Percentiles rank a stretch among this genome's conserved stretches.
Conservation (phyloP, 2,329 filamentous ascomycete genomes). For the Colletotrichum cuscutae region DNA sequence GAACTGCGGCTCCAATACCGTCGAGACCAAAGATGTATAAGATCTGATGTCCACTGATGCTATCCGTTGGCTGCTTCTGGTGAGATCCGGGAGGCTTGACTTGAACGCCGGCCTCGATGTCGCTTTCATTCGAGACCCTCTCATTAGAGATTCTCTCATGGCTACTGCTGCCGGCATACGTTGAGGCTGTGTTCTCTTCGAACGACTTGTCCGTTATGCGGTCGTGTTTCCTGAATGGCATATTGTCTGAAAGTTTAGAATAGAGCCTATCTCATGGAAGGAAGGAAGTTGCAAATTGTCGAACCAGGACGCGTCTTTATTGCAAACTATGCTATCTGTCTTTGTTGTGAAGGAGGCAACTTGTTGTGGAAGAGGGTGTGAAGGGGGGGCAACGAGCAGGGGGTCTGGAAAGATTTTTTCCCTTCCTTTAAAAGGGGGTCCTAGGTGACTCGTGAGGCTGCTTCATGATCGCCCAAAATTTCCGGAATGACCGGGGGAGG, state of each 20-base stretch:
- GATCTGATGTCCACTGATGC: slow-evolving; percentile 55
- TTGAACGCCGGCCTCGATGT: not conserved
- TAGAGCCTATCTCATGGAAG: not conserved
- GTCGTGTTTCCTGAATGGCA: slow-evolving; percentile 7
- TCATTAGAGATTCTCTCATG: not conserved
- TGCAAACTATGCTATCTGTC: slow-evolving; percentile 10
- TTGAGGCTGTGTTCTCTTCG: not conserved
- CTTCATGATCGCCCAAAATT: slow-evolving; percentile 23
- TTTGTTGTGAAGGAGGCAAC: not conserved
- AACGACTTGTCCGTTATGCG: not conserved
- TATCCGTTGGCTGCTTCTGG: slow-evolving; percentile 46
- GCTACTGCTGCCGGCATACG: not conserved
- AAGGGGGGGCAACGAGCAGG: not conserved
- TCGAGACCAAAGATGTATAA: slow-evolving; percentile 61
- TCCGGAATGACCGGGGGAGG: slow-evolving; percentile 24
- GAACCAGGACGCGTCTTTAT: not conserved
- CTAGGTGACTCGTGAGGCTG: slow-evolving; percentile 14
- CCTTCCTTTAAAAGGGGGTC: slow-evolving; percentile 15
- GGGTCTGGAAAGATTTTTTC: slow-evolving; percentile 1
- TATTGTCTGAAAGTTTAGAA: not conserved
- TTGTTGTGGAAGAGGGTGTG: not conserved
- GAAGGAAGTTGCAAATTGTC: not conserved
- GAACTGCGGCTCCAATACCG: slow-evolving; percentile 56
- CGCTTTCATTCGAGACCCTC: not conserved
- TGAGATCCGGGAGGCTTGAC: not conserved